Evolutionary conservation across 2,329 filamentous ascomycete species (phyloP), one percentile per base, ranked within the genome.

Genomic region (Epichloe coenophiala): DNA sequence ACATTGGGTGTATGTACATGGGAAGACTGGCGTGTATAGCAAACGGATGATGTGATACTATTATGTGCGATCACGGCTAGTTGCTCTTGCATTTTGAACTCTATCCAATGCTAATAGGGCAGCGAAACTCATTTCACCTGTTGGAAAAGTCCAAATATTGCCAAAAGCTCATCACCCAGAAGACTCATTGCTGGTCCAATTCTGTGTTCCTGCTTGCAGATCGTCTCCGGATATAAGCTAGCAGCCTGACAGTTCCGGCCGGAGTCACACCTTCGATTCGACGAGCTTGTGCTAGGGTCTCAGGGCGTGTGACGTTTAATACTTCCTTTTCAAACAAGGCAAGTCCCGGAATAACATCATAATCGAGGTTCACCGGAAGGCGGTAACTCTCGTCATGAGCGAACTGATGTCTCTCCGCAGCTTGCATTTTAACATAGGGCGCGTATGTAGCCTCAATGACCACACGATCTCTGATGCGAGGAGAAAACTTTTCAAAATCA

Each of bases 241-340:
- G 66, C 54, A 93, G 62, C 50, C 78, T 68, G 42, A 84, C 61
- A 51, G 75, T 76, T 0, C 78, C 80, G 0, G 76, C 71, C 1
- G 81, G 80, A 19, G 80, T 84, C 54, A 84, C 72, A 4, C 91
- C 91, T 66, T 98, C 93, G 11, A 96, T 80, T 13, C 93, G 73
- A 46, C 88, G 76, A 35, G 91, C 91, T 75, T 96, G 93, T 0
- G 88, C 91, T 21, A 98, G 73, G 54, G 80, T 94, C 67, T 94
- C 88, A 0, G 93, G 93, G 48, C 80, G 72, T 1, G 88, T 85
- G 2, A 73, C 70, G 52, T 78, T 76, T 37, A 98, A 72, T 4
- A 84, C 76, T 31, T 80, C 74, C 65, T 79, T 83, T 71, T 97
- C 93, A 52, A 88, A 89, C 38, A 81, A 77, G 51, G 86, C 89